Evolutionary conservation across 495 filamentous ascomycete genomes (phyloP).

Genomic region (Clavariopsis aquatica): DNA sequence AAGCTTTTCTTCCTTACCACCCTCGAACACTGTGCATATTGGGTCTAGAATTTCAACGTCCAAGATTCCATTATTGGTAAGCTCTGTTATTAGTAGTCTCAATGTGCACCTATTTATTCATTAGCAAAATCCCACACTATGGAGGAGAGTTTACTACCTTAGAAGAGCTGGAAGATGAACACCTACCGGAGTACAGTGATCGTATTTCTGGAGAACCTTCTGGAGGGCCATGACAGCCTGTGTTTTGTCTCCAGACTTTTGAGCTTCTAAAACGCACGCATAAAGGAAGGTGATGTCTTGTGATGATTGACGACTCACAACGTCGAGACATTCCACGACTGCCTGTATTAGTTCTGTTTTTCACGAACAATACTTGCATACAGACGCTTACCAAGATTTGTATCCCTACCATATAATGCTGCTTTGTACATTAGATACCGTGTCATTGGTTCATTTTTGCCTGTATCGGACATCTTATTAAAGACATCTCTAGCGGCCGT

Average conservation of each 20-base stretch:
- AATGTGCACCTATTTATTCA: slow-evolving; percentile 51
- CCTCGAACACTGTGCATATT: slow-evolving; percentile 64
- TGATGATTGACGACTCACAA: slow-evolving; percentile 51
- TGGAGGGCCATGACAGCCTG: slow-evolving; percentile 61
- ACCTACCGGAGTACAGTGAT: slow-evolving; percentile 52
- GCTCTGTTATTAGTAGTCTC: slow-evolving; percentile 58
- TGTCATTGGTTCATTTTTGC: slow-evolving; percentile 61
- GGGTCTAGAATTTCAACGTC: slow-evolving; percentile 38
- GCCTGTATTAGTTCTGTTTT: slow-evolving; percentile 15
- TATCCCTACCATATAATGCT: slow-evolving; percentile 61
- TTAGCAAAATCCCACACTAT: not conserved
- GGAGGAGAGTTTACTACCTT: slow-evolving; percentile 45
- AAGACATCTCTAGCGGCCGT: slow-evolving; percentile 57
- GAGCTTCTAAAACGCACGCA: slow-evolving; percentile 75
- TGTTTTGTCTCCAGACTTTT: slow-evolving; percentile 60
- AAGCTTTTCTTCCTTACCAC: slow-evolving; percentile 48
- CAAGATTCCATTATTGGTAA: slow-evolving; percentile 39
- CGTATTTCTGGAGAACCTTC: slow-evolving; percentile 58
- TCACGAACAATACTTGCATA: not conserved
- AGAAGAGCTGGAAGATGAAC: slow-evolving; percentile 69
- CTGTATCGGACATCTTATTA: slow-evolving; percentile 59
- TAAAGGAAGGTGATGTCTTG: slow-evolving; percentile 65
- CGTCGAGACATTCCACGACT: slow-evolving; percentile 59
- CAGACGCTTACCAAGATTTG: slow-evolving; percentile 51
- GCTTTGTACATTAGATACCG: slow-evolving; percentile 75